Evolutionary conservation across 192 early-diverging fungal species (phyloP), one percentile per base, ranked within the genome.

Genomic region (Chytriomyces sp.): DNA sequence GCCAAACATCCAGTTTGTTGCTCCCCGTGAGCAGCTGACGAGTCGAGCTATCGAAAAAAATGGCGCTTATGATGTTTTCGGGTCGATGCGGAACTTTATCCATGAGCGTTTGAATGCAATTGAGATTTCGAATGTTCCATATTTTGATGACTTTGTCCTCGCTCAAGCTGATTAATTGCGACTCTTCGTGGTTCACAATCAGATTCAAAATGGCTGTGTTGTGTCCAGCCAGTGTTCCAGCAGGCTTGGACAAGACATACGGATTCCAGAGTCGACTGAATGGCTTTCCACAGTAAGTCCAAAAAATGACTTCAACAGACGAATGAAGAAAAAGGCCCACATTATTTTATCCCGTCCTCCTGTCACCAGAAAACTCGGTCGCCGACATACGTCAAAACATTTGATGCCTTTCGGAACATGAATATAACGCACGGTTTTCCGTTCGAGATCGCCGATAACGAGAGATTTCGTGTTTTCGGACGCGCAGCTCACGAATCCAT

Each of bases 241-340:
- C 88, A 2, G 89, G 89, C 70, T 91, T 91, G 20, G 85, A 87
- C 13, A 91, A 80, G 0, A 91, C 88, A 50, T 91, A 91, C 48
- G 89, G 89, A 67, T 90, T 91, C 89, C 89, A 91, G 44, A 91
- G 77, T 8, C 89, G 88, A 24, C 89, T 90, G 61, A n/a, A 62
- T 43, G 18, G 53, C 11, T 16, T 45, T 48, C 23, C 60, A 16
- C 1, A 5, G 50, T 64, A 35, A 35, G 35, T 35, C 16, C 35
- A 68, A 67, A 50, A 44, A 20, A 63, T 67, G 5, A 68, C 44
- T 11, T 16, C 28, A 63, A 6, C 0, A n/a, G 35, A 35, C 35
- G 2, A 35, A 11, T 71, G 47, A 73, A n/a, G 46, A 60, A 61
- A 47, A 13, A 59, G 43, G 61, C 84, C 50, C 66, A 90, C 89